phyloP scores from a whole-genome alignment of 2,329 filamentous ascomycete species.

The Onygenales sp. region DNA sequence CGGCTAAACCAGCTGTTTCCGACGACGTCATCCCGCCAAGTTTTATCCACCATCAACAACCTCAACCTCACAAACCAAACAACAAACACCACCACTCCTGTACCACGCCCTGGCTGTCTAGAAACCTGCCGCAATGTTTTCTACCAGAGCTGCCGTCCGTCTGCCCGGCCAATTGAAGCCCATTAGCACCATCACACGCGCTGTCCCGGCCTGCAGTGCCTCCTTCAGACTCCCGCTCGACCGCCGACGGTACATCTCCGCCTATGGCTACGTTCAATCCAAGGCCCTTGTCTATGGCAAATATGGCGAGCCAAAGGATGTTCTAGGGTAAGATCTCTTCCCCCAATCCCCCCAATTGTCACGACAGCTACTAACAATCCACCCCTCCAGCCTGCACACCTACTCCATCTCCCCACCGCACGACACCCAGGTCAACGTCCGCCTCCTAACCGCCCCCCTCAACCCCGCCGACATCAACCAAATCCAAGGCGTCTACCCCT shows the following conservation, averaged over 20 bases:
- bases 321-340: constrained; percentile 27
- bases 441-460: constrained; percentile 81
- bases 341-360: neutral
- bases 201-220: neutral
- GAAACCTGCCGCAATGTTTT: neutral
- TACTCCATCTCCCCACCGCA: constrained; percentile 41
- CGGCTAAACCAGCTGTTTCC: neutral
- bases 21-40: neutral
- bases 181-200: neutral
- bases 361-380: neutral
- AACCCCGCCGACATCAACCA: constrained; percentile 98
- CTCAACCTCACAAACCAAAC: too few species aligned
- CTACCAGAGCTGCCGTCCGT: neutral
- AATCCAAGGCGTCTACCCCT: constrained; percentile 91
- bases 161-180: neutral
- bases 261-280: constrained; percentile 41
- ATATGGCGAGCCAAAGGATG: constrained; percentile 41
- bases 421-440: constrained; percentile 63
- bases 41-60: neutral
- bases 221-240: constrained; percentile 10
- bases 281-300: constrained; percentile 40
- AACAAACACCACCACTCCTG: too few species aligned
- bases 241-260: constrained; percentile 31
- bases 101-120: neutral
- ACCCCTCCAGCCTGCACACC: constrained; percentile 31